Evolutionary conservation across 2,329 filamentous ascomycete genomes (phyloP), one percentile per base, ranked within the genome.

Genomic region (Sporothrix inflata): DNA sequence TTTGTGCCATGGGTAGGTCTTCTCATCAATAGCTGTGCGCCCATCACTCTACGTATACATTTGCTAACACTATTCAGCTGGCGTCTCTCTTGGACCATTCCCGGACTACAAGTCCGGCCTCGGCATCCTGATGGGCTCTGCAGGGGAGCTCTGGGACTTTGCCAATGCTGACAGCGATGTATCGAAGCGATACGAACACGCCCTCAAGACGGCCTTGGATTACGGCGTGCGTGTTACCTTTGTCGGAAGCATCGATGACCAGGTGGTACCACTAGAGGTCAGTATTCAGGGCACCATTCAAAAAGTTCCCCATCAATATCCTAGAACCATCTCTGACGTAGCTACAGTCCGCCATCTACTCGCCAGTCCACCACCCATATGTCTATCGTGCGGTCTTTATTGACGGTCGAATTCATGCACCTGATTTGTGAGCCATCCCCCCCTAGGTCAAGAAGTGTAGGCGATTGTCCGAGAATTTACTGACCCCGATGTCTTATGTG

Each of bases 371-470:
- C 24, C 96, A 99, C 78, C 96, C 96, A 0, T 94, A 98, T 80
- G 95, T 98, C 73, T 97, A 94, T 80, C 91, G 96, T 38, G 93
- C 94, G n/a, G 94, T 97, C 19, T 98, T 98, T 79, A 92, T 99
- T 70, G 95, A 99, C 80, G 93, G 94, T 34, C 90, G 94, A 73
- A 87, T 98, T 45, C 95, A 98, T 79, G 92, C 94, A 0, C 94
- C 94, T 1, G 94, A 97, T 80, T 99, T 99, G 87, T 89, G 78
- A 78, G 86, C 76, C 0, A 0, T n/a, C 0, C 12, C 47, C 9
- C 16, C 14, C 8, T n/a, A 38, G 11, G 4, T 40, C 21, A 19
- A 8, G 4, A 60, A n/a, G 16, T 16, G 12, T 34, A 34, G 30
- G 30, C 3, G 30, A 34, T 14, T 34, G 6, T 34, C 1, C 11